Percentiles rank a stretch among this genome's conserved stretches.
These are phyloP conservation scores for Kwoniella sp. DNA, from an alignment of 768 basidiomycete genomes.

Conservation along the genomic window DNA sequence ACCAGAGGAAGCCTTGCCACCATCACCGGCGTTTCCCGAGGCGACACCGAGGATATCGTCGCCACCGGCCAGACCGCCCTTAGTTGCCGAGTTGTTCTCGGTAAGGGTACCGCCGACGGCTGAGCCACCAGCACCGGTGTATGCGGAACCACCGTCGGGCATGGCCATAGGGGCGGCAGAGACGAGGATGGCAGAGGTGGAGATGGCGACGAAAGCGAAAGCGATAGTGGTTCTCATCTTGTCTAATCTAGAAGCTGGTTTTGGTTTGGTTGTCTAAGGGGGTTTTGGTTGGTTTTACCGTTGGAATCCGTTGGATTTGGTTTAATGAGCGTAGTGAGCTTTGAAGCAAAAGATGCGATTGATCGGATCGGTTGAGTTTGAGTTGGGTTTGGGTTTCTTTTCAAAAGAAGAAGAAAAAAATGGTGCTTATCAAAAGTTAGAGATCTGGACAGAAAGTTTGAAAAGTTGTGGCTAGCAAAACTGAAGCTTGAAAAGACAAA, in stretches of 20 bases:
- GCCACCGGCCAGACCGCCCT: constrained; percentile 10
- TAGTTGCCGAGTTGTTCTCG: constrained; percentile 29
- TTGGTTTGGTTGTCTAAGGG: constrained; percentile 1
- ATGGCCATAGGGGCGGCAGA: constrained; percentile 31
- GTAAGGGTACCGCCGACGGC: constrained; percentile 34
- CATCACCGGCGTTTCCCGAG: constrained; percentile 41
- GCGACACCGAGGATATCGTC: constrained; percentile 27
- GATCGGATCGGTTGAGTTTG: neutral
- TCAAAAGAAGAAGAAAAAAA: constrained; percentile 20
- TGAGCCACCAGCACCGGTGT: constrained; percentile 45
- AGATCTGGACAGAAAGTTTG: neutral
- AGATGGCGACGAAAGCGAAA: constrained; percentile 31
- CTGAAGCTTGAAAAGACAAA: constrained; percentile 17
- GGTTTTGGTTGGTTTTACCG: neutral
- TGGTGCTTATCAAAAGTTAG: constrained; percentile 17
- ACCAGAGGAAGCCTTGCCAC: constrained; percentile 43
- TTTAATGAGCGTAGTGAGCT: constrained; percentile 21
- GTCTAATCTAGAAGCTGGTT: constrained; percentile 12
- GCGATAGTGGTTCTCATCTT: constrained; percentile 42
- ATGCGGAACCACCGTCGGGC: constrained; percentile 40
- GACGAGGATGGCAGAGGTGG: constrained; percentile 26
- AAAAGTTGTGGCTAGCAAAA: constrained; percentile 6
- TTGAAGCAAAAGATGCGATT: constrained; percentile 14
- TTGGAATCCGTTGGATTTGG: constrained; percentile 9
- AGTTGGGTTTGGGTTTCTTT: constrained; percentile 20